Evolutionary conservation across 495 filamentous ascomycete genomes (phyloP).

Genomic region (Podospora appendiculata): DNA sequence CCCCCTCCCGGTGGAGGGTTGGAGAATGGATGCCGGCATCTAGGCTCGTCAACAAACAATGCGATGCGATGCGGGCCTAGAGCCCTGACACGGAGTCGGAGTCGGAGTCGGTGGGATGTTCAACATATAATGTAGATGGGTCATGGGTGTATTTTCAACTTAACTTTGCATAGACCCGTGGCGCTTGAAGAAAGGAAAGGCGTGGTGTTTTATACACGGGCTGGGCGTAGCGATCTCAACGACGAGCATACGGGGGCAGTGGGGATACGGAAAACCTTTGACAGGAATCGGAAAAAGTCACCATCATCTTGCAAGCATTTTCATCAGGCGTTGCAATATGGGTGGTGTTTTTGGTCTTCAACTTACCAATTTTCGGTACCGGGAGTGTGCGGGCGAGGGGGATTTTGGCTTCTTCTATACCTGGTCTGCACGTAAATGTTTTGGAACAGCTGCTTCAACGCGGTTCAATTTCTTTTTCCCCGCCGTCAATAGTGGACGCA

Average conservation of each 20-base stretch:
- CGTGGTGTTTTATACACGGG: neutral
- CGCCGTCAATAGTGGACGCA: neutral
- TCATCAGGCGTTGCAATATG: slow-evolving; percentile 29
- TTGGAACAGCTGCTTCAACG: slow-evolving; percentile 27
- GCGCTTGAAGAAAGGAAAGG: neutral
- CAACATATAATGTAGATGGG: slow-evolving; percentile 14
- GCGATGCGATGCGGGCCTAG: no score
- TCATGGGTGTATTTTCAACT: slow-evolving; percentile 13
- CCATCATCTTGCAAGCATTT: slow-evolving; percentile 25
- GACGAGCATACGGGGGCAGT: slow-evolving; percentile 10
- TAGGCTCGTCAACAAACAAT: slow-evolving; percentile 15
- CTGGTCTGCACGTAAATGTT: slow-evolving; percentile 4
- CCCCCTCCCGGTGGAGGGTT: slow-evolving; percentile 80
- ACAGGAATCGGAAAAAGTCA: slow-evolving; percentile 16
- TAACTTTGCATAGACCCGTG: slow-evolving; percentile 13
- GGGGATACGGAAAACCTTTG: slow-evolving; percentile 2
- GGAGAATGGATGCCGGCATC: slow-evolving; percentile 43
- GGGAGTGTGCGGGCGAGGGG: neutral
- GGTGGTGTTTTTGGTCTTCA: slow-evolving; percentile 21
- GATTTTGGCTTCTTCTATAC: slow-evolving; percentile 17
- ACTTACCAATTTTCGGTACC: slow-evolving; percentile 22
- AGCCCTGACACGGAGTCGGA: no score
- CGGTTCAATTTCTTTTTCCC: slow-evolving; percentile 4
- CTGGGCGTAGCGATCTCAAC: slow-evolving; percentile 16
- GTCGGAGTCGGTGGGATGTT: slow-evolving; percentile 4